Evolutionary conservation across 2,329 filamentous ascomycete species (phyloP), one percentile per base, ranked within the genome.

Genomic region (Sporothrix euskadiensis): DNA sequence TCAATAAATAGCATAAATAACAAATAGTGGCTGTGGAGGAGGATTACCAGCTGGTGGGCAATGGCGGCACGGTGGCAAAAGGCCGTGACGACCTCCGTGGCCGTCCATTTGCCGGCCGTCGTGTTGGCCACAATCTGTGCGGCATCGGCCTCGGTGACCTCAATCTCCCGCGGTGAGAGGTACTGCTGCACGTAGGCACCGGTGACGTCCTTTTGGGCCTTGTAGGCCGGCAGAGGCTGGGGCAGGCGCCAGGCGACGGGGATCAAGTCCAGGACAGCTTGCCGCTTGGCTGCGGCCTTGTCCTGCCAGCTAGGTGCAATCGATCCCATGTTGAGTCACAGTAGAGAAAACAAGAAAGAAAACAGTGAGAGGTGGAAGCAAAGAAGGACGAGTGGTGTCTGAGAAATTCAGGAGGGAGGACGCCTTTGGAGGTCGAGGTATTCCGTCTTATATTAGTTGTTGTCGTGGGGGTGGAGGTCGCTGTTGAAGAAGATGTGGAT

Each of bases 61-160:
- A 76, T 26, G n/a, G 74, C 69, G 5, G 75, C 75, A 14, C 75
- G 71, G 41, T 75, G 69, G 69, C 72, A 74, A 57, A 76, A 76
- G 10, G 75, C 75, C 26, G 52, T 49, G 41, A 71, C 66, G 16
- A 75, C 74, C 8, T 73, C 72, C 9, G 59, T 56, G n/a, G 71
- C 65, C 9, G 57, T 74, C 70, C 70, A 73, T 0, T 19, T 44
- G 10, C 74, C 74, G 35, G 56, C 26, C 6, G 74, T 49, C 9
- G 70, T 71, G 39, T 73, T 49, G 7, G 65, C 65, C 4, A 74
- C 69, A n/a, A 75, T 71, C 22, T 35, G 47, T 1, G 39, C 41
- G 4, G 70, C 70, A 26, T 49, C 44, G 32, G 70, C 56, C 41
- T 75, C 71, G 8, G 74, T 73, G 6, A 75, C 69, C 52, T 75